phyloP scores from a whole-genome alignment of 345 rosid genomes.

The Trapa incisa region DNA sequence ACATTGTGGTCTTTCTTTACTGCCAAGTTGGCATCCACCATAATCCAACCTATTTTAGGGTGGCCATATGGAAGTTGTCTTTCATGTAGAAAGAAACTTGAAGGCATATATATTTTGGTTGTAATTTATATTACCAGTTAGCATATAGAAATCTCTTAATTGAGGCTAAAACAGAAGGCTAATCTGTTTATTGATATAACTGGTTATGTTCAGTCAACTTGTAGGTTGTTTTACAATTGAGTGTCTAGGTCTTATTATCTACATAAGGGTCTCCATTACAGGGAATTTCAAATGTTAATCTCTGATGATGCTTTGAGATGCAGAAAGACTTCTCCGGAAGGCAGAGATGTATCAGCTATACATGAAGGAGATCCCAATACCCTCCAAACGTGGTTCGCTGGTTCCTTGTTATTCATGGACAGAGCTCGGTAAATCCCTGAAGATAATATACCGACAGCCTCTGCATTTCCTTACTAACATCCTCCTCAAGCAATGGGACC shows the following conservation, averaged over 20 bases:
- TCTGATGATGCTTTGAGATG: background rate
- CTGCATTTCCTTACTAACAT: conserved; percentile 77
- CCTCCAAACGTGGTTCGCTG: conserved; percentile 50
- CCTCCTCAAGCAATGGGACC: conserved; percentile 62
- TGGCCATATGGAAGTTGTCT: background rate
- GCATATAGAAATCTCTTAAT: background rate
- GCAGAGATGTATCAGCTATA: conserved; percentile 79
- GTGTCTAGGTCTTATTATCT: background rate
- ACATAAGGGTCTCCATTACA: background rate
- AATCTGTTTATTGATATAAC: no score
- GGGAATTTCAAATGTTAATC: background rate
- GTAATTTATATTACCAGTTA: background rate
- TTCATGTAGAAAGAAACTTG: background rate
- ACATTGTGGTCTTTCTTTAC: background rate
- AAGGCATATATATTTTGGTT: background rate
- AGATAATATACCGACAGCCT: conserved; percentile 65
- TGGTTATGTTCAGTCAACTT: background rate
- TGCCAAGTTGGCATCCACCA: background rate
- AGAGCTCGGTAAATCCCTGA: conserved; percentile 63
- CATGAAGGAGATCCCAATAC: conserved; percentile 60
- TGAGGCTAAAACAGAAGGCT: background rate
- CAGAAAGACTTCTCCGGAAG: conserved; percentile 31
- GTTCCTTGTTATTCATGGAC: conserved; percentile 71
- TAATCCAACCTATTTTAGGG: background rate
- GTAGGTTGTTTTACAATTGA: background rate